A percentile compares a stretch with the other conserved stretches of the same genome.
phyloP scores from a whole-genome alignment of 1,284 basidiomycete species.

The Schizophyllum amplum region DNA sequence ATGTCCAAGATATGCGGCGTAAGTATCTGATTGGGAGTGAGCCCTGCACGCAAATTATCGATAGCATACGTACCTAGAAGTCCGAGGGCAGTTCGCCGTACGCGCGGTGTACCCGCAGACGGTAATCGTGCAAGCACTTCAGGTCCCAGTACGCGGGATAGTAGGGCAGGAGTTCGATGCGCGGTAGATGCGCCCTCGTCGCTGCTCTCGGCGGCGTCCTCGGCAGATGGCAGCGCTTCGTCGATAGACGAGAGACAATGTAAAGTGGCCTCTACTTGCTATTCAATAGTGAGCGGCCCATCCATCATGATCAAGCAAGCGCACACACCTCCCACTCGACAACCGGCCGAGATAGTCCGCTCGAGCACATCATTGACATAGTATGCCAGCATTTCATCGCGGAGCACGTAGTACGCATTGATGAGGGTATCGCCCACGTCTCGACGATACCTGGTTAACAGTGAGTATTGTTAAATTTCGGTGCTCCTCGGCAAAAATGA shows the following conservation, averaged over 20 bases:
- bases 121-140: slow-evolving; percentile 64
- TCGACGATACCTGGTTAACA: slow-evolving; percentile 57
- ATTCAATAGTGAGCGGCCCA: not conserved
- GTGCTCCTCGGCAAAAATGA: not conserved
- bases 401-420: slow-evolving; percentile 85
- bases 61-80: slow-evolving; percentile 52
- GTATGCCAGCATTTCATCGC: slow-evolving; percentile 71
- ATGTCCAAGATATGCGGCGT: slow-evolving; percentile 32
- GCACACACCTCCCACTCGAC: slow-evolving; percentile 63
- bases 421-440: slow-evolving; percentile 89
- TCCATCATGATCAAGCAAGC: not conserved
- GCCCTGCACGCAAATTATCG: slow-evolving; percentile 2
- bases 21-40: slow-evolving; percentile 46
- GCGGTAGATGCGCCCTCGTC: not conserved
- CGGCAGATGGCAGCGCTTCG: slow-evolving; percentile 71
- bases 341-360: slow-evolving; percentile 21
- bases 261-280: slow-evolving; percentile 80
- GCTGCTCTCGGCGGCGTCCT: slow-evolving; percentile 26
- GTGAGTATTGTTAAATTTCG: not conserved
- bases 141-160: slow-evolving; percentile 63
- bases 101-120: slow-evolving; percentile 50
- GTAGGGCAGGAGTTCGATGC: slow-evolving; percentile 32
- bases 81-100: slow-evolving; percentile 65
- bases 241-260: slow-evolving; percentile 81
- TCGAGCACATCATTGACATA: slow-evolving; percentile 52